A percentile compares a stretch with the other conserved stretches of the same genome.
These are phyloP conservation scores for Trichosporon sp. DNA, from an alignment of 1,284 basidiomycete species.

Conservation along the genomic window DNA sequence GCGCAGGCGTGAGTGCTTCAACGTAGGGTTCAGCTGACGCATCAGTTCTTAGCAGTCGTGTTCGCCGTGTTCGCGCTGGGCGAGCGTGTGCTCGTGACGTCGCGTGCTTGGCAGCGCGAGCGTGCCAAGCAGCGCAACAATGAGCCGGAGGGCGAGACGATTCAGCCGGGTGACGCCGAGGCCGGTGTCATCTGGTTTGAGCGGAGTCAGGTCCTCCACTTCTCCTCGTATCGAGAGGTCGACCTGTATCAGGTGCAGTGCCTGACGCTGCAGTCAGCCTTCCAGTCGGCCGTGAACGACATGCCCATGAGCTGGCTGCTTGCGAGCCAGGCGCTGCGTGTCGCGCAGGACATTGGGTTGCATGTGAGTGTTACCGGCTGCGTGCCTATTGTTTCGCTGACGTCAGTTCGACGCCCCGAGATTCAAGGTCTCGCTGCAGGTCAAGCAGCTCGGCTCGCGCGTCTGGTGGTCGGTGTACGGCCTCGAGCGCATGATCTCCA, in stretches of 20 bases:
- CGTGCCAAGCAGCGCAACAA: conserved; percentile 55
- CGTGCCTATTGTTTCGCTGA: conserved; percentile 3
- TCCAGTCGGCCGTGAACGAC: conserved; percentile 82
- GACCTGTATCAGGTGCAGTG: conserved; percentile 75
- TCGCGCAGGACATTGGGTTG: conserved; percentile 79
- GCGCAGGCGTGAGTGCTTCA: conserved; percentile 16
- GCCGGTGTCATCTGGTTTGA: conserved; percentile 46
- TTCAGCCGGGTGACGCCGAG: conserved; percentile 43
- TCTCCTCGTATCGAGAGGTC: conserved; percentile 78
- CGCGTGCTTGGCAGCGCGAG: conserved; percentile 57
- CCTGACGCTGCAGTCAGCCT: conserved; percentile 78
- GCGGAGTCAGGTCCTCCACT: conserved; percentile 72
- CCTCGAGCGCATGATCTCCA: conserved; percentile 75
- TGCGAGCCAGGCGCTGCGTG: conserved; percentile 77
- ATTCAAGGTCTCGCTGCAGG: conserved; percentile 62
- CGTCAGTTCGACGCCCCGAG: conserved; percentile 71
- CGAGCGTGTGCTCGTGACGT: conserved; percentile 57
- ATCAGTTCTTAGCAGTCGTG: conserved; percentile 75
- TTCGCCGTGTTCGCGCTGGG: conserved; percentile 78
- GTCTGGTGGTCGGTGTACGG: conserved; percentile 89
- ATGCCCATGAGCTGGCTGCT: conserved; percentile 86
- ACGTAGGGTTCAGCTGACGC: conserved; percentile 51
- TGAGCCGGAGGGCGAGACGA: conserved; percentile 26
- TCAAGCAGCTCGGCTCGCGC: conserved; percentile 80
- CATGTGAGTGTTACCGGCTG: conserved; percentile 59